A percentile compares a stretch with the other conserved stretches of the same genome.
phyloP scores from a whole-genome alignment of 768 basidiomycete genomes.

The Sarcodon sp. region DNA sequence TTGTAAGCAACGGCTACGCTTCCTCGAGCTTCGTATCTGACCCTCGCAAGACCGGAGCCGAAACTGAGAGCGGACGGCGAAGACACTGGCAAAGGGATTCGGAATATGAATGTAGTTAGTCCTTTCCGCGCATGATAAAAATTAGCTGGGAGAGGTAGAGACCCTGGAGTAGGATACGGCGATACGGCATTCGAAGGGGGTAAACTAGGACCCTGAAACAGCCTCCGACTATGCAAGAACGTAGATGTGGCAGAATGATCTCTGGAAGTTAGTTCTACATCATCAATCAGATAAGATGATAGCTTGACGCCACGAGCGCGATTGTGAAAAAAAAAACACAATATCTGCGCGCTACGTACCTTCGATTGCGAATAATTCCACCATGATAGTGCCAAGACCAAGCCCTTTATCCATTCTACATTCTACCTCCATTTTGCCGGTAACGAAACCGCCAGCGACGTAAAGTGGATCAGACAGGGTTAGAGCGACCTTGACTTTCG shows the following conservation, averaged over 20 bases:
- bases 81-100: constrained; percentile 53
- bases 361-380: constrained; percentile 66
- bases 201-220: constrained; percentile 73
- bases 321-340: background rate
- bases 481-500: constrained; percentile 63
- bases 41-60: constrained; percentile 51
- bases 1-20: constrained; percentile 67
- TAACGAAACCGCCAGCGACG: constrained; percentile 52
- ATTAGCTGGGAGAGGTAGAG: constrained; percentile 45
- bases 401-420: constrained; percentile 61
- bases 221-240: constrained; percentile 54
- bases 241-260: constrained; percentile 74
- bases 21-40: constrained; percentile 64
- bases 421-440: constrained; percentile 74
- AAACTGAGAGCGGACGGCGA: constrained; percentile 65
- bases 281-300: constrained; percentile 1
- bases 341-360: constrained; percentile 24
- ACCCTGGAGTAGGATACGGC: constrained; percentile 42
- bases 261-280: constrained; percentile 57
- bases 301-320: constrained; percentile 4
- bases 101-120: constrained; percentile 67
- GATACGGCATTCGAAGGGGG: constrained; percentile 80
- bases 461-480: constrained; percentile 45
- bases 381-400: constrained; percentile 64
- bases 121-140: constrained; percentile 70